A percentile compares a stretch with the other conserved stretches of the same genome.
These are phyloP conservation scores for Fusarium sublunatum DNA, from an alignment of 2,329 filamentous ascomycete genomes.

Conservation along the genomic window DNA sequence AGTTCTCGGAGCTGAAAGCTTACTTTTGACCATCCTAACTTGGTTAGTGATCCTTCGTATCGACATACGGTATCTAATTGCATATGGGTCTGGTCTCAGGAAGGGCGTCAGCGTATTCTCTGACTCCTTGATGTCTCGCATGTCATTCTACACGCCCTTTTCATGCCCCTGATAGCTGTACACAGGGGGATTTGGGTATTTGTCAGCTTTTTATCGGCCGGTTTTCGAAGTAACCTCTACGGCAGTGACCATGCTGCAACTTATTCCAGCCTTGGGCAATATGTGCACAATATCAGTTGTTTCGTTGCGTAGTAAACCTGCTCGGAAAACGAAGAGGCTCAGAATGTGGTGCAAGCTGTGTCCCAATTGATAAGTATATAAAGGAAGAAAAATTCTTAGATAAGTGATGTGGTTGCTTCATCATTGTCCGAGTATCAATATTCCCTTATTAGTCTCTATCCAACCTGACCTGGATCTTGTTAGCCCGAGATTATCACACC, in stretches of 20 bases:
- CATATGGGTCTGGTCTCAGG: neutral
- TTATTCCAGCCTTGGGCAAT: neutral
- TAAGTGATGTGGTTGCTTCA: neutral
- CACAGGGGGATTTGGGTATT: neutral
- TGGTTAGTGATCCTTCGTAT: no score
- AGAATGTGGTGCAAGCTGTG: neutral
- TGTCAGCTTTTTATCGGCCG: neutral
- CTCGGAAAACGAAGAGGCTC: neutral
- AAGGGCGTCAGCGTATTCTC: no score
- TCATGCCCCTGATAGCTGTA: neutral
- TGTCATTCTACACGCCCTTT: neutral
- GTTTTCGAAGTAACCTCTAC: neutral
- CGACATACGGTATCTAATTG: no score
- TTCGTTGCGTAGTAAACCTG: neutral
- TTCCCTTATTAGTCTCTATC: neutral
- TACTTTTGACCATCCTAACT: no score
- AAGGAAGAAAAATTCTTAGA: neutral
- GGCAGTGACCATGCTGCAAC: neutral
- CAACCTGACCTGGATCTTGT: neutral
- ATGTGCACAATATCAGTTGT: neutral
- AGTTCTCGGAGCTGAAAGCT: neutral
- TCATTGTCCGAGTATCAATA: neutral
- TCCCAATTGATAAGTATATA: slow-evolving; percentile 1
- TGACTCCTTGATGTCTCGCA: neutral
- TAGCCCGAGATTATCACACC: neutral